These are phyloP conservation scores for Hippophae rhamnoides DNA, from an alignment of 306 rosid species.

Conservation along the genomic window DNA sequence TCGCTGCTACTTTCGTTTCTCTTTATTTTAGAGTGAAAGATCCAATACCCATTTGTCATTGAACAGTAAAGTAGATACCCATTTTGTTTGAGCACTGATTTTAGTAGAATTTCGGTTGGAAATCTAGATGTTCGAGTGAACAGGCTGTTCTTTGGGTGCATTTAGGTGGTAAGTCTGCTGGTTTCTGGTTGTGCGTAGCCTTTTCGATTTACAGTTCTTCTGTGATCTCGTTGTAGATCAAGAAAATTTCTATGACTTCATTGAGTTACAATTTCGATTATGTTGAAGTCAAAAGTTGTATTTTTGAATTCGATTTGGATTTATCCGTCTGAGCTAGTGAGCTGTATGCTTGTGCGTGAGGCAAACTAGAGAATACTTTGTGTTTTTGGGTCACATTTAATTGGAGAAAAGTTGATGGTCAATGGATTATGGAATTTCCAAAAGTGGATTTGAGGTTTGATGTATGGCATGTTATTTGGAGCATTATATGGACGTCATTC, in stretches of 20 bases:
- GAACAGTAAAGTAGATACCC: constrained; percentile 16
- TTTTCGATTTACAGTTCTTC: too few species aligned
- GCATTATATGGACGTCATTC: neutral
- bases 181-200: too few species aligned
- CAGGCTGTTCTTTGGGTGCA: neutral
- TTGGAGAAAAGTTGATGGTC: constrained; percentile 1
- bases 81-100: neutral
- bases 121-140: neutral
- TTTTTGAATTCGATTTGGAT: constrained; percentile 12
- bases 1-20: neutral
- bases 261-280: constrained; percentile 6
- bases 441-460: neutral
- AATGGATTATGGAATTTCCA: neutral
- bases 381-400: neutral
- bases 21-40: neutral
- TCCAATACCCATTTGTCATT: constrained; percentile 13
- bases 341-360: too few species aligned
- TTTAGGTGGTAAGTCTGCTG: neutral
- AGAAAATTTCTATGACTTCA: neutral
- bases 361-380: too few species aligned
- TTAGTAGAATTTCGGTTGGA: neutral
- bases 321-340: neutral
- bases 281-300: constrained; percentile 4
- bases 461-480: neutral
- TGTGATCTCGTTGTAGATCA: too few species aligned